Evolutionary conservation across 2,329 filamentous ascomycete genomes (phyloP), one percentile per base, ranked within the genome.

Genomic region (Emergomyces orientalis): DNA sequence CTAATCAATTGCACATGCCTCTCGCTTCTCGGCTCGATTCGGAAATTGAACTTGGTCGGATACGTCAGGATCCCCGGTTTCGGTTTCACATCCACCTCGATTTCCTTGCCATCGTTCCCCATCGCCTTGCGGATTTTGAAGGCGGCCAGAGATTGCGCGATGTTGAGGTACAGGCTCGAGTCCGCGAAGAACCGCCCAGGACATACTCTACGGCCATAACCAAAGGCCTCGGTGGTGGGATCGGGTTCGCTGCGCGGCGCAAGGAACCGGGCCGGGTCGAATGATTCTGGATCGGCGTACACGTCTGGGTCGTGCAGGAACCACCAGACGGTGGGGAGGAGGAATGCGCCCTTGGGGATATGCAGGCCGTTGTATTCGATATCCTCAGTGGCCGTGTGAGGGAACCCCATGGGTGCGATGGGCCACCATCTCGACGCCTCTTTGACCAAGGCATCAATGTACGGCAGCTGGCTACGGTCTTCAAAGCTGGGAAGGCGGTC

Each of bases 261-360:
- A 0, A 80, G 66, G 65, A 76, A 79, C 0, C 80, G 73, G 30
- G 79, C 77, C 0, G 80, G 80, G 0, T 74, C 72, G 70, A 81
- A 82, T 0, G 25, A 43, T 63, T 72, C 71, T 0, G 77, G 74
- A 1, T 76, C 67, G 1, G 67, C 65, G 57, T 79, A 78, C 0
- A 72, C 65, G 0, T 63, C 58, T 0, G 75, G 72, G 56, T 80
- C 74, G 58, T 79, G 76, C 0, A 70, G 73, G 67, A 75, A 78
- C 41, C 64, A 77, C 76, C 77, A 79, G 11, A 72, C 72, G 41
- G 75, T 76, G 0, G 71, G 67, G 19, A 77, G 64, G 1, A 78
- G 62, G 0, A 75, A 22, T 2, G 74, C 65, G 1, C 73, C 75
- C 49, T 78, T 77, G 1, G 78, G 69, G 59, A 75, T 72, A 9